phyloP scores from a whole-genome alignment of 441 rosid genomes.

The Pelargonium fulgidum region DNA sequence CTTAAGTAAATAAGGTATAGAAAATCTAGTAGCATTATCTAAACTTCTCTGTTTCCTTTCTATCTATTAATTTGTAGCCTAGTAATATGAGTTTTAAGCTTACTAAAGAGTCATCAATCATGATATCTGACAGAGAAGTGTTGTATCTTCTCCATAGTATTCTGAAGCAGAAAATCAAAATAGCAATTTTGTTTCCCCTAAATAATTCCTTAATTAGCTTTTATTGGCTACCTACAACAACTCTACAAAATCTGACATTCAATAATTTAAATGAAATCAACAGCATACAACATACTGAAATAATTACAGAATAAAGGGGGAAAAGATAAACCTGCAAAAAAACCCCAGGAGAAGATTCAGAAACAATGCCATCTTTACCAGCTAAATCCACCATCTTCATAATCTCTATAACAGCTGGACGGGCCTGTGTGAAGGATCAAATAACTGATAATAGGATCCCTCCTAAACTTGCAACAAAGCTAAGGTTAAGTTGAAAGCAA shows the following conservation, averaged over 20 bases:
- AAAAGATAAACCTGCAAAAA: slow-evolving; percentile 64
- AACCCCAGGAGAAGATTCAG: slow-evolving; percentile 77
- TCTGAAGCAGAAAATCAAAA: too few relatives aligned
- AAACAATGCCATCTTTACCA: slow-evolving; percentile 68
- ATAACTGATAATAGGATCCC: slow-evolving; percentile 20
- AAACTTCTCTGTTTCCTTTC: too few relatives aligned
- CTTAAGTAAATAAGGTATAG: too few relatives aligned
- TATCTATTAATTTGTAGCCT: too few relatives aligned
- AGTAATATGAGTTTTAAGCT: too few relatives aligned
- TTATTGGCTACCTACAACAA: too few relatives aligned
- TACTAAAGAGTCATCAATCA: too few relatives aligned
- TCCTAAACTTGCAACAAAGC: slow-evolving; percentile 17
- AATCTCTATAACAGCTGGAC: slow-evolving; percentile 57
- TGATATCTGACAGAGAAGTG: too few relatives aligned
- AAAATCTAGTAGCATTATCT: too few relatives aligned
- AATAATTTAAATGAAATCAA: neutral
- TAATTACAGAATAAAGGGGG: slow-evolving; percentile 10
- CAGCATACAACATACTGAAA: slow-evolving; percentile 10
- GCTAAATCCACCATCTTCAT: slow-evolving; percentile 60
- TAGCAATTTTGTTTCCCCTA: too few relatives aligned
- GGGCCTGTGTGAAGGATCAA: slow-evolving; percentile 47
- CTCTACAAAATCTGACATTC: neutral
- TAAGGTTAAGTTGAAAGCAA: neutral
- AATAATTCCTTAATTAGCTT: too few relatives aligned
- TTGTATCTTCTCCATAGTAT: too few relatives aligned